A percentile compares a stretch with the other conserved stretches of the same genome.
Evolutionary conservation across 768 basidiomycete genomes (phyloP).

Genomic region (Russula compacta): DNA sequence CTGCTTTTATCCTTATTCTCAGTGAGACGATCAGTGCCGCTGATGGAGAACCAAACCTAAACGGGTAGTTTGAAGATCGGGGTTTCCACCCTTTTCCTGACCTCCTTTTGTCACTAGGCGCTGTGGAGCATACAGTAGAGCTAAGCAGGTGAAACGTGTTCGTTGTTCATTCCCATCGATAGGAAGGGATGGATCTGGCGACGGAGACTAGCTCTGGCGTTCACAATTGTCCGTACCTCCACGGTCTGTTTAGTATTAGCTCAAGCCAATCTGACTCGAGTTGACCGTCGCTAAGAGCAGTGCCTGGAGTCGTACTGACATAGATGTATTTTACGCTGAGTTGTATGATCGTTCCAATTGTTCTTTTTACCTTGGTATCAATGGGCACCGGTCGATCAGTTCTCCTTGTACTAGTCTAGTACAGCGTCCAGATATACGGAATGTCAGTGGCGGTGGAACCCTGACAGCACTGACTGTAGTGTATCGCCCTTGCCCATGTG

Average conservation of each 20-base stretch:
- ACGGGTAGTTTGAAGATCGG: too few relatives aligned
- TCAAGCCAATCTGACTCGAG: too few relatives aligned
- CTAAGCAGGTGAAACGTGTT: not conserved
- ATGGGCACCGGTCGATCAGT: not conserved
- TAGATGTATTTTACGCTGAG: not conserved
- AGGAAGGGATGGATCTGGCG: too few relatives aligned
- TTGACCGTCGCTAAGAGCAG: not conserved
- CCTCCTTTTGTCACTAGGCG: not conserved
- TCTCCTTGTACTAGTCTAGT: not conserved
- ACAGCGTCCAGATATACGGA: not conserved
- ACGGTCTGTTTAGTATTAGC: too few relatives aligned
- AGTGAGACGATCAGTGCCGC: not conserved
- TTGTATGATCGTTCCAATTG: not conserved
- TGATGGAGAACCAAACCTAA: not conserved
- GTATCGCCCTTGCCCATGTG: not conserved
- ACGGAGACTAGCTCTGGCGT: too few relatives aligned
- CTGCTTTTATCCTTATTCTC: not conserved
- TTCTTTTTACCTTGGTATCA: not conserved
- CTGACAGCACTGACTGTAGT: not conserved
- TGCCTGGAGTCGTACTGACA: not conserved
- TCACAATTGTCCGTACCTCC: too few relatives aligned
- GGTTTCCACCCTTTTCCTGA: not conserved
- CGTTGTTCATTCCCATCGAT: too few relatives aligned
- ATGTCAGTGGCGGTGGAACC: not conserved
- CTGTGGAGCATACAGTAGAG: not conserved